phyloP scores from a whole-genome alignment of 768 basidiomycete species.

The Agaricus sinodeliciosus region DNA sequence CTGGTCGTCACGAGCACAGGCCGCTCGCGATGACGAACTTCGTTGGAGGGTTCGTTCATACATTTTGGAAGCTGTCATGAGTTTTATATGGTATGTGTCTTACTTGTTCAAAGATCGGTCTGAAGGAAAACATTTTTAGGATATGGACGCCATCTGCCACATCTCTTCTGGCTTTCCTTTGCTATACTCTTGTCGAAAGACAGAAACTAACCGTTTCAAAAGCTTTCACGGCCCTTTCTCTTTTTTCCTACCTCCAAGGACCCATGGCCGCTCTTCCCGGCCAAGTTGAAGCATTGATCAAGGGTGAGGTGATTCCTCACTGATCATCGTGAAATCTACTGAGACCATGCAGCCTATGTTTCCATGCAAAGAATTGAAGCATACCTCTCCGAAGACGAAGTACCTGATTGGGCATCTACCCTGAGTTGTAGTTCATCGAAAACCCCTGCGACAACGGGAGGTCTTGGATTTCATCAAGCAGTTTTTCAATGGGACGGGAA shows the following conservation, averaged over 20 bases:
- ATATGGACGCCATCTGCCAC: constrained; percentile 70
- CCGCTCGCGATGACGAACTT: constrained; percentile 57
- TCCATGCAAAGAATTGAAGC: constrained; percentile 77
- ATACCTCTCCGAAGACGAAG: constrained; percentile 69
- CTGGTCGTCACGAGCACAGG: constrained; percentile 49
- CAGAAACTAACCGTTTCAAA: constrained; percentile 68
- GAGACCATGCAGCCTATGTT: constrained; percentile 47
- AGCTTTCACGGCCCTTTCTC: constrained; percentile 74
- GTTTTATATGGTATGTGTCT: constrained; percentile 54
- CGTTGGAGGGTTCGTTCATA: constrained; percentile 62
- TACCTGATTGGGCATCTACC: constrained; percentile 72
- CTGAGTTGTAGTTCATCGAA: constrained; percentile 21
- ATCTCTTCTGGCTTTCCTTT: constrained; percentile 54
- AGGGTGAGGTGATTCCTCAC: constrained; percentile 32
- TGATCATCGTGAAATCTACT: neutral
- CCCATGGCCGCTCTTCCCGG: constrained; percentile 60
- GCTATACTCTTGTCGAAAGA: constrained; percentile 60
- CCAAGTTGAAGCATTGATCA: constrained; percentile 57
- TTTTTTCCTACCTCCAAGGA: constrained; percentile 66
- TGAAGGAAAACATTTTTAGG: constrained; percentile 27
- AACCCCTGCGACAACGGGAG: constrained; percentile 13
- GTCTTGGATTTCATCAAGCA: constrained; percentile 49
- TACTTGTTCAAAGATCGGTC: constrained; percentile 1
- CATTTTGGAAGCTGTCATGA: constrained; percentile 49
- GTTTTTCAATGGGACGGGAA: constrained; percentile 50